Evolutionary conservation across 1,139 yeast genomes (phyloP).

Genomic region (Starmera stellimalicola): DNA sequence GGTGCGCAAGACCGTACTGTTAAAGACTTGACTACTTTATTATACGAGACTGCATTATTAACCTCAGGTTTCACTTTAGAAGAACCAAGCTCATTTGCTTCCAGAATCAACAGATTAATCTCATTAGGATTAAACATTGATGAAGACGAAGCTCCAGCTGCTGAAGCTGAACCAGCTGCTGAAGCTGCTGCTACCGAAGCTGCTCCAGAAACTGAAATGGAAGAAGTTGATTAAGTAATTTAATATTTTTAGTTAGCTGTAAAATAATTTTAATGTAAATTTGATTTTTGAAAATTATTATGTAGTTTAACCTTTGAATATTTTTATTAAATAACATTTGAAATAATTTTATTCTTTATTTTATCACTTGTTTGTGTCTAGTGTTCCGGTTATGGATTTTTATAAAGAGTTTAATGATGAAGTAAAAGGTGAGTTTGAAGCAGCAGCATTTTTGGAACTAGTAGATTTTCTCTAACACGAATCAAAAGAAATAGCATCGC

Average conservation of each 20-base stretch:
- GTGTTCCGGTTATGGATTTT: neutral
- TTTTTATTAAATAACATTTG: no score
- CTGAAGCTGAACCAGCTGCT: constrained; percentile 33
- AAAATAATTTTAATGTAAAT: neutral
- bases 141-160: constrained; percentile 60
- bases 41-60: constrained; percentile 95
- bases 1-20: constrained; percentile 99
- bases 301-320: no score
- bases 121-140: constrained; percentile 97
- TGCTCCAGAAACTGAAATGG: constrained; percentile 92
- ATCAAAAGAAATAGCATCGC: neutral
- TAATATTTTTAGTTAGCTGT: neutral
- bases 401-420: neutral
- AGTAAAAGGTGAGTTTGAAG: neutral
- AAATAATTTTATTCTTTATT: no score
- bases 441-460: neutral
- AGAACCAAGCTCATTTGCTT: constrained; percentile 95
- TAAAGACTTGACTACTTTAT: constrained; percentile 91
- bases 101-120: constrained; percentile 96
- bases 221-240: constrained; percentile 86
- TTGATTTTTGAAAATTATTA: neutral
- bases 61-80: constrained; percentile 98
- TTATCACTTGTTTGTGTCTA: no score
- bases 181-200: constrained; percentile 46
- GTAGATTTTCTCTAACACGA: neutral